Conservation (phyloP, 2,329 filamentous ascomycete species). For the Phyllosticta citrichinensis region DNA sequence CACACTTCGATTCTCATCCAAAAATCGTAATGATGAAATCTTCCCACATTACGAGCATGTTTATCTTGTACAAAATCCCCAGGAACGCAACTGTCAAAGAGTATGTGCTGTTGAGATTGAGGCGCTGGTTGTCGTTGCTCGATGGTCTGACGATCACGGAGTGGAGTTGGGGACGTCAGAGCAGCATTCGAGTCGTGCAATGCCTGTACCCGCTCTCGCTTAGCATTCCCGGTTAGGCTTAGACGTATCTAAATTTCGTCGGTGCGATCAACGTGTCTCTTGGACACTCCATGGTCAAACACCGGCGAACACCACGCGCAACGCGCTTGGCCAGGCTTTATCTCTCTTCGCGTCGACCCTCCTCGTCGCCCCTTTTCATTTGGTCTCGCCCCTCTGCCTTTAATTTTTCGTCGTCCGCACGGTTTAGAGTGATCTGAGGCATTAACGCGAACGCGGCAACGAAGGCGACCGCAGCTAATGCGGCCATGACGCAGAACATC, state of each 20-base stretch:
- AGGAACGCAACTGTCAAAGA: no score
- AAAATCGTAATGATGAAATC: no score
- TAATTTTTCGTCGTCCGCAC: constrained; percentile 3
- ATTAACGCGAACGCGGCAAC: background rate
- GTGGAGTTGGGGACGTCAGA: no score
- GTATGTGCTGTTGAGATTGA: no score
- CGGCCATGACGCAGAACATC: constrained; percentile 4
- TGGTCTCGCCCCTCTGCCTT: background rate
- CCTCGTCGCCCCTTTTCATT: background rate
- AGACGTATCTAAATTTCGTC: background rate
- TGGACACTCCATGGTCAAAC: background rate
- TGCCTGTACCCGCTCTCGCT: no score
- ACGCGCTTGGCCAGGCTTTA: background rate
- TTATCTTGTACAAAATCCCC: no score
- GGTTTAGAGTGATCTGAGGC: constrained; percentile 1
- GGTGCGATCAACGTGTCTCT: background rate
- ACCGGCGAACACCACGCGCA: background rate
- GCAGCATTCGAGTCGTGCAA: no score
- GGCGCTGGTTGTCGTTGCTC: no score
- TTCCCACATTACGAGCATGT: no score
- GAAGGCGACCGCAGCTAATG: constrained; percentile 2
- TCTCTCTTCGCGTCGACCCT: background rate
- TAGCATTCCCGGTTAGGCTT: background rate
- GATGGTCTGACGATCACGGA: no score
- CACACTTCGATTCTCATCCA: no score